Conservation (phyloP, 2,329 filamentous ascomycete genomes). For the Fusarium domesticum region DNA sequence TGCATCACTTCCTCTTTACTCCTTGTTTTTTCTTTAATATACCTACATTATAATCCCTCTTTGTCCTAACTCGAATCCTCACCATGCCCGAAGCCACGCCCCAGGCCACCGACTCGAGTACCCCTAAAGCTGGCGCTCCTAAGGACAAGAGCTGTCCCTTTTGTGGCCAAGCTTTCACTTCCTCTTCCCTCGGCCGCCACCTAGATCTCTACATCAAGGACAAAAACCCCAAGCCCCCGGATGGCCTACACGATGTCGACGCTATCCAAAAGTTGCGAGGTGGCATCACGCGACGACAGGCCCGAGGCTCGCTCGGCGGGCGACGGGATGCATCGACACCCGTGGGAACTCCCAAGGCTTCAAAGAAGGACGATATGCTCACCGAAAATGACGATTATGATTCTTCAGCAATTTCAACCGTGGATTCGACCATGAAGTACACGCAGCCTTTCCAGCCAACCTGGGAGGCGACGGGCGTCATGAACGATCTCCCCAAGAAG, state of each 20-base stretch:
- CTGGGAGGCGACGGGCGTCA: conserved; percentile 76
- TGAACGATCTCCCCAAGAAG: conserved; percentile 64
- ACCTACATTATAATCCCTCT: conserved; percentile 1
- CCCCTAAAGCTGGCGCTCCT: conserved; percentile 44
- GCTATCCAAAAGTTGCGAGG: conserved; percentile 82
- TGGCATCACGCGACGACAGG: conserved; percentile 81
- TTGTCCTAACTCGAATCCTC: conserved; percentile 1
- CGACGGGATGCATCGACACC: conserved; percentile 60
- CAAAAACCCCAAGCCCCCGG: conserved; percentile 82
- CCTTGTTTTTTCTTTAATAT: not conserved
- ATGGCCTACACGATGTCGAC: conserved; percentile 87
- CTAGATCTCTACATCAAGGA: conserved; percentile 92
- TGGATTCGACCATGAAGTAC: conserved; percentile 47
- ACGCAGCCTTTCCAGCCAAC: conserved; percentile 56
- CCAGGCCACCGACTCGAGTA: conserved; percentile 38
- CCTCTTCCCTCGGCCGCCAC: conserved; percentile 87
- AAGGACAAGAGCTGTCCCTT: conserved; percentile 91
- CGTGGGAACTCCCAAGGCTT: conserved; percentile 46
- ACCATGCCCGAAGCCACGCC: conserved; percentile 35
- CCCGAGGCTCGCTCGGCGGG: conserved; percentile 60
- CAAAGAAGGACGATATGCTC: conserved; percentile 38
- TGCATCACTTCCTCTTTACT: conserved; percentile 7
- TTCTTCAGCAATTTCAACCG: conserved; percentile 41
- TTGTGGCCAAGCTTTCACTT: conserved; percentile 87
- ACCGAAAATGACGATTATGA: conserved; percentile 39